phyloP scores from a whole-genome alignment of 768 basidiomycete genomes.

The Asterophora parasitica region DNA sequence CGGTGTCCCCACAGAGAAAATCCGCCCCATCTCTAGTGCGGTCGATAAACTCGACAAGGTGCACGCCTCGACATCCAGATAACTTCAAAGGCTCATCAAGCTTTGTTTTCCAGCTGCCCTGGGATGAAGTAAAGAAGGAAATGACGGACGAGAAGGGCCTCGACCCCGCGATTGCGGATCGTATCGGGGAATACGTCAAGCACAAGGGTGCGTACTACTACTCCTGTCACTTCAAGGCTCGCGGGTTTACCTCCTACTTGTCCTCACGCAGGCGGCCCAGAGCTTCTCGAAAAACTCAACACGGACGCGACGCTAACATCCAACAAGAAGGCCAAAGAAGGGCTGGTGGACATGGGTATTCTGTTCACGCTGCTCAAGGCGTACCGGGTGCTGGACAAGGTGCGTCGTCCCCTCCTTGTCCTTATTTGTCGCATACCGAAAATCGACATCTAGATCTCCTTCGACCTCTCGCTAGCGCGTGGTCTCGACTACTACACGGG shows the following conservation, averaged over 20 bases:
- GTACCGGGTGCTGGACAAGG: conserved; percentile 76
- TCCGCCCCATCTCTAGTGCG: conserved; percentile 88
- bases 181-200: conserved; percentile 96
- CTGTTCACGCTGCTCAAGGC: conserved; percentile 80
- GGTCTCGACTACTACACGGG: conserved; percentile 99
- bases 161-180: conserved; percentile 75
- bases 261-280: conserved; percentile 58
- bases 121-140: conserved; percentile 90
- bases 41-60: conserved; percentile 99
- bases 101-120: conserved; percentile 54
- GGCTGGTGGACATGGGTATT: conserved; percentile 80
- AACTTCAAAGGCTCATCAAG: background rate
- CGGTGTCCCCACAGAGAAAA: conserved; percentile 88
- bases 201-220: conserved; percentile 61
- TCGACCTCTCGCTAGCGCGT: conserved; percentile 95
- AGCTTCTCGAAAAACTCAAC: conserved; percentile 67
- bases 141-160: conserved; percentile 97
- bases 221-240: background rate
- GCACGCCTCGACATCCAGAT: conserved; percentile 1
- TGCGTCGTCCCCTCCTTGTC: conserved; percentile 22
- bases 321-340: conserved; percentile 74
- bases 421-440: background rate
- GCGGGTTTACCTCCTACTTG: no score
- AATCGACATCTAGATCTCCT: conserved; percentile 72
- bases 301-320: conserved; percentile 59